phyloP scores from a whole-genome alignment of 2,329 filamentous ascomycete genomes.

The Penicillium expansum region DNA sequence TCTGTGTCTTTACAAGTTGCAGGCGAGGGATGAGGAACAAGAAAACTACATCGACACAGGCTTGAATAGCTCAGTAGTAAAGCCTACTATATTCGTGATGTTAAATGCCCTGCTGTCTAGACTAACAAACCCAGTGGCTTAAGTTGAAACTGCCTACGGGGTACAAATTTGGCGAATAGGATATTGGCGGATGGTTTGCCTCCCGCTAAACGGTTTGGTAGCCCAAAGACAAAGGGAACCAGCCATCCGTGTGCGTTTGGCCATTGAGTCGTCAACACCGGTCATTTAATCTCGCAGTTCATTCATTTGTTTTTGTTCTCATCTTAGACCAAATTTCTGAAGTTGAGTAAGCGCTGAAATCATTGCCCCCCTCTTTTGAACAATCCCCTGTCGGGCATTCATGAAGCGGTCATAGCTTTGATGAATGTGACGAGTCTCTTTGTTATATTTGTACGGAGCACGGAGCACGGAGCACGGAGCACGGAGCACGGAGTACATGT shows the following conservation, averaged over 20 bases:
- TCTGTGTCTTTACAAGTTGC: no score
- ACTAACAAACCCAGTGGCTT: conserved; percentile 60
- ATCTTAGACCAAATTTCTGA: neutral
- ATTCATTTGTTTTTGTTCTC: neutral
- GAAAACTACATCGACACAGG: no score
- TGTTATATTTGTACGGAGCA: neutral
- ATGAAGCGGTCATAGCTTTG: neutral
- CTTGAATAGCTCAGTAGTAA: no score
- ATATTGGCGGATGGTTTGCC: conserved; percentile 79
- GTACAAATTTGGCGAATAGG: conserved; percentile 70
- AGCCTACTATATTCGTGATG: no score
- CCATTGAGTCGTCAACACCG: neutral
- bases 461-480: no score
- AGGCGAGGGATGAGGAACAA: no score
- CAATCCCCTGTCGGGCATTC: neutral
- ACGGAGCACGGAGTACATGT: no score
- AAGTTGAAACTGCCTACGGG: conserved; percentile 68
- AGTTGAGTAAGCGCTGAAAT: neutral
- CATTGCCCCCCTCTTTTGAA: neutral
- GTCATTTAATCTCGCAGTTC: neutral
- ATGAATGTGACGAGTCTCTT: conserved; percentile 6
- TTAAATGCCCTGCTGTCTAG: conserved; percentile 41
- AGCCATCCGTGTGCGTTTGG: neutral
- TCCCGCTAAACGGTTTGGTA: conserved; percentile 15
- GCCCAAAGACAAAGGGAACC: neutral